A percentile compares a stretch with the other conserved stretches of the same genome.
phyloP scores from a whole-genome alignment of 352 stramenopile species.

The Phytophthora pinifolia region DNA sequence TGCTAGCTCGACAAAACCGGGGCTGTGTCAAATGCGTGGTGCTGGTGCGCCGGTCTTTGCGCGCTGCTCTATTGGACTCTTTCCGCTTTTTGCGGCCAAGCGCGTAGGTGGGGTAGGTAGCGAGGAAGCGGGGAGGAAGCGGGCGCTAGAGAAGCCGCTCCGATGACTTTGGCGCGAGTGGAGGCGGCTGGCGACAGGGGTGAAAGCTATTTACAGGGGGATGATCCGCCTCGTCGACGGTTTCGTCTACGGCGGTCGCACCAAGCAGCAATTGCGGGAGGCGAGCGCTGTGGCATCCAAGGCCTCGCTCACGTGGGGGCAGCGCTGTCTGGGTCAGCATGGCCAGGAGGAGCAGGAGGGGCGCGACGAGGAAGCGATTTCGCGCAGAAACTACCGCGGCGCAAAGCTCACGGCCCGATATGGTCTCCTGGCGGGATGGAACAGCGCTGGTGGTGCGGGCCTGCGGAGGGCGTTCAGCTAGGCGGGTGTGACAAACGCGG shows the following conservation, averaged over 20 bases:
- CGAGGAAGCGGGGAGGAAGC: background rate
- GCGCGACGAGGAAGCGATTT: background rate
- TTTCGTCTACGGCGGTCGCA: conserved; percentile 9
- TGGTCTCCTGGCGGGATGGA: background rate
- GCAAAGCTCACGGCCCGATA: background rate
- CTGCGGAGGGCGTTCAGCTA: background rate
- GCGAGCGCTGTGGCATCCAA: too few relatives aligned
- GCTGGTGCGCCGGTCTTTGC: conserved; percentile 44
- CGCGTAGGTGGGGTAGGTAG: conserved; percentile 33
- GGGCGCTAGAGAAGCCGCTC: background rate
- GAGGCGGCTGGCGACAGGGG: background rate
- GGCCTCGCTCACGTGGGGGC: too few relatives aligned
- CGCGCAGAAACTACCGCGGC: too few relatives aligned
- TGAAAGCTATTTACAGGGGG: conserved; percentile 1
- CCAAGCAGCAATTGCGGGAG: background rate
- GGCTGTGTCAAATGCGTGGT: conserved; percentile 47
- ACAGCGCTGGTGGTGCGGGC: background rate
- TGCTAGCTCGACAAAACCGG: conserved; percentile 19
- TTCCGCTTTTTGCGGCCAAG: conserved; percentile 67
- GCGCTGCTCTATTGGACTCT: conserved; percentile 44
- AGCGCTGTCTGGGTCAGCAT: too few relatives aligned
- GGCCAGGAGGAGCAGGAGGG: background rate
- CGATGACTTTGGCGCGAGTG: background rate
- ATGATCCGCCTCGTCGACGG: conserved; percentile 15
- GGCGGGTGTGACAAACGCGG: background rate